phyloP scores from a whole-genome alignment of 805 yeast species.

The Metschnikowia aberdeeniae region DNA sequence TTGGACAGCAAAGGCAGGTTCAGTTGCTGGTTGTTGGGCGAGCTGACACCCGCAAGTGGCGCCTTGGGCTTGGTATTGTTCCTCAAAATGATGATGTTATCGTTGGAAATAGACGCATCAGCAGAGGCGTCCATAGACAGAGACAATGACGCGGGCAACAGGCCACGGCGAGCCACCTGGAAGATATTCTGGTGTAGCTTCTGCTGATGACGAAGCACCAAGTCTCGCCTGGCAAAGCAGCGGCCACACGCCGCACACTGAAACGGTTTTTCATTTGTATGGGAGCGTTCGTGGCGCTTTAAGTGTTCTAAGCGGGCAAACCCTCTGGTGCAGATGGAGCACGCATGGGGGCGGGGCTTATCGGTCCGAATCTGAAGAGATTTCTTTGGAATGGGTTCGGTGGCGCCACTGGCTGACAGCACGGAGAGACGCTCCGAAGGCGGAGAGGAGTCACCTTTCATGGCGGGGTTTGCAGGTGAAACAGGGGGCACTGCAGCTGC shows the following conservation, averaged over 20 bases:
- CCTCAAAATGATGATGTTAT: slow-evolving; percentile 48
- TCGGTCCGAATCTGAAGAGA: slow-evolving; percentile 82
- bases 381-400: slow-evolving; percentile 80
- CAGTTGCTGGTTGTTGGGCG: slow-evolving; percentile 1
- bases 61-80: slow-evolving; percentile 51
- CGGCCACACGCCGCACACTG: slow-evolving; percentile 96
- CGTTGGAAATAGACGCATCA: slow-evolving; percentile 23
- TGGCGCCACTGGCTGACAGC: slow-evolving; percentile 13
- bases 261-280: slow-evolving; percentile 81
- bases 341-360: slow-evolving; percentile 90
- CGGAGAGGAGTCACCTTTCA: neutral
- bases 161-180: slow-evolving; percentile 16
- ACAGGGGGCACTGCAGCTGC: neutral
- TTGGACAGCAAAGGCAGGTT: slow-evolving; percentile 15
- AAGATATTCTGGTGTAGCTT: slow-evolving; percentile 56
- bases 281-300: slow-evolving; percentile 89
- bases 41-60: slow-evolving; percentile 34
- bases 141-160: slow-evolving; percentile 12
- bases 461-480: neutral
- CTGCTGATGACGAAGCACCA: slow-evolving; percentile 90
- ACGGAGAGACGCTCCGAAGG: slow-evolving; percentile 5
- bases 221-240: slow-evolving; percentile 86
- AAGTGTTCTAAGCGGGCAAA: slow-evolving; percentile 94
- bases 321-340: slow-evolving; percentile 87
- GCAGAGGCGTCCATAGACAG: slow-evolving; percentile 5